These are phyloP conservation scores for Capsicum baccatum DNA, from an alignment of 257 asterid genomes.

Conservation along the genomic window DNA sequence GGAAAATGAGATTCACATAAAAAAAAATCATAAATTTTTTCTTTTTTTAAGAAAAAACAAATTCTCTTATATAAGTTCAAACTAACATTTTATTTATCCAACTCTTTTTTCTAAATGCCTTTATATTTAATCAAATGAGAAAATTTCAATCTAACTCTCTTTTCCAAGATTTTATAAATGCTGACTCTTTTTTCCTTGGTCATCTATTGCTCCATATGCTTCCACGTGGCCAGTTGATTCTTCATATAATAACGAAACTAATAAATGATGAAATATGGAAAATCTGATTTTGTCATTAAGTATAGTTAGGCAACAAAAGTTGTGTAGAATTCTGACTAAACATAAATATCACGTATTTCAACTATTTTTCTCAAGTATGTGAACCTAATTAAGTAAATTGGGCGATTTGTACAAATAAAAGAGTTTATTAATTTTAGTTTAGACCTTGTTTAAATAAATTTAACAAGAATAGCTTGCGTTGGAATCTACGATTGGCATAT, in stretches of 20 bases:
- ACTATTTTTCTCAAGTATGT: no score
- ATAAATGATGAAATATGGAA: not conserved
- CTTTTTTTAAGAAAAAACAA: not conserved
- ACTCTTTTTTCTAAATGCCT: not conserved
- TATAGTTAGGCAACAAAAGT: no score
- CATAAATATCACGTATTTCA: no score
- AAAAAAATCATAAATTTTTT: not conserved
- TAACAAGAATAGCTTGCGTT: no score
- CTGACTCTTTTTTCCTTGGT: not conserved
- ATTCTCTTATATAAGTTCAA: not conserved
- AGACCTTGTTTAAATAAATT: no score
- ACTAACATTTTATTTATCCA: not conserved
- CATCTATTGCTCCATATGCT: not conserved
- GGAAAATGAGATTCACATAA: no score
- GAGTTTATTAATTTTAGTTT: no score
- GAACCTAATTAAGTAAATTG: no score
- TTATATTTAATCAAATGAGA: not conserved
- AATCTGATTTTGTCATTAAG: no score
- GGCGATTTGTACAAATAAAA: no score
- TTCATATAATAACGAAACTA: conserved; percentile 4
- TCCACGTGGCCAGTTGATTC: conserved; percentile 23
- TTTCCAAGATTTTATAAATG: not conserved
- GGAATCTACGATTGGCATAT: no score
- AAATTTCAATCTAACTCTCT: not conserved
- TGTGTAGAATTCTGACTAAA: no score